A percentile compares a stretch with the other conserved stretches of the same genome.
phyloP scores from a whole-genome alignment of 1,284 basidiomycete genomes.

The Trichosporon sp. region DNA sequence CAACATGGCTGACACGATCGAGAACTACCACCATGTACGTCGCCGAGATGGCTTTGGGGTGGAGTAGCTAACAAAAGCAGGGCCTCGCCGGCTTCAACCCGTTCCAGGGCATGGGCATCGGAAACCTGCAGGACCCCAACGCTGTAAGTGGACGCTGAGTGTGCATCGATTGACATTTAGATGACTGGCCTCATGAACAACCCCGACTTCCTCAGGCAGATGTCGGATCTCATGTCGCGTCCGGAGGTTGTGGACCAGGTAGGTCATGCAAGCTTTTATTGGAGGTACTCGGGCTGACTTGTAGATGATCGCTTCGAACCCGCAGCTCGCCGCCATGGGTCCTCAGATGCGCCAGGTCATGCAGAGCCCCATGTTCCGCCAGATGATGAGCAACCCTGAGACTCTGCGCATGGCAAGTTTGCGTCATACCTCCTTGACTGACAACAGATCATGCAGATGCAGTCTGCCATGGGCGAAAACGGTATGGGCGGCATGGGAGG shows the following conservation, averaged over 20 bases:
- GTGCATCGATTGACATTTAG: slow-evolving; percentile 55
- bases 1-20: slow-evolving; percentile 63
- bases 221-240: slow-evolving; percentile 67
- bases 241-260: slow-evolving; percentile 77
- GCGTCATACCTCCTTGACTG: slow-evolving; percentile 5
- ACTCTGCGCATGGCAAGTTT: slow-evolving; percentile 46
- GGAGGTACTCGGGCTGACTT: background rate
- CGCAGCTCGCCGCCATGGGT: slow-evolving; percentile 74
- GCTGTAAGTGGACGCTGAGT: slow-evolving; percentile 63
- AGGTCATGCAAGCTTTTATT: slow-evolving; percentile 22
- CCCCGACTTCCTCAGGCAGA: slow-evolving; percentile 71
- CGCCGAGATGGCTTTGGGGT: too few relatives aligned
- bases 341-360: slow-evolving; percentile 79
- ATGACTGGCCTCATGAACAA: slow-evolving; percentile 80
- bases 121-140: slow-evolving; percentile 86
- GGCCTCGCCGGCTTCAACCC: slow-evolving; percentile 71
- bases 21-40: slow-evolving; percentile 53
- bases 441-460: slow-evolving; percentile 76
- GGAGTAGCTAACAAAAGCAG: slow-evolving; percentile 35
- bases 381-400: slow-evolving; percentile 66
- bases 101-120: slow-evolving; percentile 74
- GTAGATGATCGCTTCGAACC: slow-evolving; percentile 74
- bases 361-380: slow-evolving; percentile 75
- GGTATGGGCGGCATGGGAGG: slow-evolving; percentile 39
- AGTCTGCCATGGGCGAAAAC: slow-evolving; percentile 48